phyloP scores from a whole-genome alignment of 2,329 filamentous ascomycete genomes.

The Celoporthe dispersa region DNA sequence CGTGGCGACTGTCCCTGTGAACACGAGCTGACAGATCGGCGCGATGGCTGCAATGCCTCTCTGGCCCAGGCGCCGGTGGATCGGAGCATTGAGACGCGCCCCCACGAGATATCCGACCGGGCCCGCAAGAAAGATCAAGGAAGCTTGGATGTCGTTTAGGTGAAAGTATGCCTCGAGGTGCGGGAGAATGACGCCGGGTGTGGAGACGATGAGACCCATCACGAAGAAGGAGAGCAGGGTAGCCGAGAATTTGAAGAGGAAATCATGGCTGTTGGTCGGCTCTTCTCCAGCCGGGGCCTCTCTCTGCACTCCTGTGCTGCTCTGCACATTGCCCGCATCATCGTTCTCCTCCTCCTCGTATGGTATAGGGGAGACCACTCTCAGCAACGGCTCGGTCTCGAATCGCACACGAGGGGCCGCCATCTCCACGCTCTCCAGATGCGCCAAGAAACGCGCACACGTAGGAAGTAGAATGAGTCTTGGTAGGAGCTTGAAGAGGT shows the following conservation, averaged over 20 bases:
- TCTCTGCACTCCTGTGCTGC: not conserved
- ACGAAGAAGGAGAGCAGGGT: constrained; percentile 33
- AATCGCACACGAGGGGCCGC: not conserved
- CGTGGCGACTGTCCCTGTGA: constrained; percentile 36
- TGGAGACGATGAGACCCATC: constrained; percentile 36
- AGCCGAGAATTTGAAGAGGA: constrained; percentile 19
- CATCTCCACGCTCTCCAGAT: not conserved
- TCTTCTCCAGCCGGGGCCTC: not conserved
- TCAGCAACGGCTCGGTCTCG: constrained; percentile 9
- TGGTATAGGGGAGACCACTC: not conserved
- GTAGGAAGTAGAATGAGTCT: no score
- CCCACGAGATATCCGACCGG: constrained; percentile 50
- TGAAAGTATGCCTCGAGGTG: constrained; percentile 45
- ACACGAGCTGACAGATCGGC: constrained; percentile 42
- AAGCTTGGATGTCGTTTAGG: constrained; percentile 48
- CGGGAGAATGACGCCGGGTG: constrained; percentile 40
- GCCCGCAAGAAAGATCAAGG: constrained; percentile 48
- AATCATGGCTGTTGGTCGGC: not conserved
- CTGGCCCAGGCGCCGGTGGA: constrained; percentile 48
- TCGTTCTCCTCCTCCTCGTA: constrained; percentile 14
- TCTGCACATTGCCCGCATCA: no score
- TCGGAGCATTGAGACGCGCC: constrained; percentile 42
- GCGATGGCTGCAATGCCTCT: constrained; percentile 46
- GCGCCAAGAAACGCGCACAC: no score
- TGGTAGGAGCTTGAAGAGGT: no score